Conservation (phyloP, 2,329 filamentous ascomycete genomes). For the Venturia pyrina region DNA sequence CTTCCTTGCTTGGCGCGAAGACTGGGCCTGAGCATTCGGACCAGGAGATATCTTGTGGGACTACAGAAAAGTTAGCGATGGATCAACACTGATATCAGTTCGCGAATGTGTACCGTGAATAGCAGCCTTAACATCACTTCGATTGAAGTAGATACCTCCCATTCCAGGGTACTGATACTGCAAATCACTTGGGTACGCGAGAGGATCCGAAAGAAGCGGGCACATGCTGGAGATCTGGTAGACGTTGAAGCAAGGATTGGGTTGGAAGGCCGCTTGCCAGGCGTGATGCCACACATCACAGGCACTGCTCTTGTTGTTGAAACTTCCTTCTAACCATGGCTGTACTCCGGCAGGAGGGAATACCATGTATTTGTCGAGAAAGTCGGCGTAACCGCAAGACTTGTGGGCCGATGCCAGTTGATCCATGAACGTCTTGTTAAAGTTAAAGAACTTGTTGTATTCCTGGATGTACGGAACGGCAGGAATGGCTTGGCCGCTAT, state of each 20-base stretch:
- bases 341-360: slow-evolving; percentile 16
- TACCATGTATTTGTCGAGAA: slow-evolving; percentile 14
- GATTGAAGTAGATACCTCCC: slow-evolving; percentile 56
- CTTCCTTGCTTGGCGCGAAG: slow-evolving; percentile 14
- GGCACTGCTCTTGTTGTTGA: slow-evolving; percentile 9
- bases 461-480: slow-evolving; percentile 15
- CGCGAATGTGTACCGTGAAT: slow-evolving; percentile 44
- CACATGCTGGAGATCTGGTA: slow-evolving; percentile 15
- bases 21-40: slow-evolving; percentile 15
- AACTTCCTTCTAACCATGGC: slow-evolving; percentile 13
- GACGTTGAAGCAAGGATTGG: slow-evolving; percentile 17
- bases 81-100: too few species aligned
- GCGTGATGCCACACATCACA: slow-evolving; percentile 15
- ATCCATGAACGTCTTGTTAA: slow-evolving; percentile 16
- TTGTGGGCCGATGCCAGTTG: slow-evolving; percentile 14
- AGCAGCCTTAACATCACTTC: slow-evolving; percentile 56
- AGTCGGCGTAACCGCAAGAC: slow-evolving; percentile 16
- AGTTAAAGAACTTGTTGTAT: slow-evolving; percentile 15
- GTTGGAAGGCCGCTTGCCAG: slow-evolving; percentile 13
- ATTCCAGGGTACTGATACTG: slow-evolving; percentile 15
- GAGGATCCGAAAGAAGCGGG: slow-evolving; percentile 13
- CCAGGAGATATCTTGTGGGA: slow-evolving; percentile 15
- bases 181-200: slow-evolving; percentile 16
- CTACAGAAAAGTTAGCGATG: not conserved
- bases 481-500: slow-evolving; percentile 8